Evolutionary conservation across 1,139 yeast genomes (phyloP), one percentile per base, ranked within the genome.

Genomic region (Geotrichum macrosporum): DNA sequence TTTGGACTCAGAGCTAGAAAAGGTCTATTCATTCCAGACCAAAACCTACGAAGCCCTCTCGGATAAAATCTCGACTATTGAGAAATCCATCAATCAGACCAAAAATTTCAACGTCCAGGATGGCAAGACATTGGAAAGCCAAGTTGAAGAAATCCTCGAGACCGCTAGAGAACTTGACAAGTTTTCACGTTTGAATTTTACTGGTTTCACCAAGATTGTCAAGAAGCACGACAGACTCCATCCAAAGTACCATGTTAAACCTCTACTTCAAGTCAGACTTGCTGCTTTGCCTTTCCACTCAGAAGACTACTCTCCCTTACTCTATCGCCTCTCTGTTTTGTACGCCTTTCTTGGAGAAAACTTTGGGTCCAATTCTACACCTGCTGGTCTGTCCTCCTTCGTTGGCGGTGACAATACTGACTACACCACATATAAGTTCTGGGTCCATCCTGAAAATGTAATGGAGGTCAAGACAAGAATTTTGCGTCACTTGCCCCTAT

Each of bases 381-480:
- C 78, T 60, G 97, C 97, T 54, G 98, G 92, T 68, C 80, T 95
- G 1, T 66, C 96, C 3, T 96, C 98, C 16, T 98, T 98, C 61
- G 98, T 98, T 37, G 76, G 85, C 35, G 97, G 89, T 72, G 98
- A 94, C 67, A 94, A 92, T 71, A 92, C 92, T 61, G 97, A 92
- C 42, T 82, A 98, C 68, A 98, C 92, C 69, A 92, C 98, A 16
- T 92, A 98, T 16, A 92, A 92, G 63, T 92, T 92, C 70, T 92
- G 98, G 98, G 97, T 92, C 26, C 98, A 92, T 64, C 96, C 96
- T 8, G 98, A 92, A 68, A 92, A 92, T 66, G 89, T 92, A 63
- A 92, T 98, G n/a, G 98, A 92, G 69, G 77, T 92, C 67, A 92
- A 92, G 70, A 76, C 92, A 62, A 84, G 88, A 56, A 82, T 92